Conservation (phyloP, 495 filamentous ascomycete species). For the Talaromyces borbonicus region DNA sequence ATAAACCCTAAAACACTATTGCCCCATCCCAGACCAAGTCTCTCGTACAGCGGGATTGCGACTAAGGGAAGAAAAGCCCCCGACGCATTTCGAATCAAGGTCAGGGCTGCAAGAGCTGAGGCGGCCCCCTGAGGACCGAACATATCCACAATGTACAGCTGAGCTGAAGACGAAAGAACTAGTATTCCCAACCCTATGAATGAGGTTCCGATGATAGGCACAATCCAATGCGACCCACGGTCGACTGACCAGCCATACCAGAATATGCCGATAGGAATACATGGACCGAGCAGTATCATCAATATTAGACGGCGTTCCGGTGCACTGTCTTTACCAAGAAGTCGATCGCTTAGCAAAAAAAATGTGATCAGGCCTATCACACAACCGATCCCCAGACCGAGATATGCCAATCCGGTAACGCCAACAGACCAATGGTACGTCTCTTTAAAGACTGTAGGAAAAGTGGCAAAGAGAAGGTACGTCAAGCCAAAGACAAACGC, state of each 20-base stretch:
- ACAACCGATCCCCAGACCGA: slow-evolving; percentile 45
- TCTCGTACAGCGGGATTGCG: slow-evolving; percentile 39
- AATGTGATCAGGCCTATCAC: slow-evolving; percentile 12
- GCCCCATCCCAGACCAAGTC: slow-evolving; percentile 44
- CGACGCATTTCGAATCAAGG: slow-evolving; percentile 1
- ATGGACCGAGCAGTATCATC: slow-evolving; percentile 6
- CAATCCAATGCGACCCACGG: slow-evolving; percentile 17
- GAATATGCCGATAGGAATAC: slow-evolving; percentile 19
- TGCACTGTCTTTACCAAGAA: not conserved
- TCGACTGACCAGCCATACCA: slow-evolving; percentile 21
- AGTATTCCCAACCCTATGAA: slow-evolving; percentile 15
- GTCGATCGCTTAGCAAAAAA: not conserved
- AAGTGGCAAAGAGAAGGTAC: slow-evolving; percentile 40
- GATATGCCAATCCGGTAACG: slow-evolving; percentile 45
- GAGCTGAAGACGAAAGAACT: slow-evolving; percentile 11
- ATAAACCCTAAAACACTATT: slow-evolving; percentile 47
- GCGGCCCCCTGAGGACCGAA: slow-evolving; percentile 52
- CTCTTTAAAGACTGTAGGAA: slow-evolving; percentile 34
- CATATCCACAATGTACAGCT: slow-evolving; percentile 54
- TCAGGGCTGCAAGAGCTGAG: slow-evolving; percentile 3
- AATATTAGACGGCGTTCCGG: slow-evolving; percentile 5
- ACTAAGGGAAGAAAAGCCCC: slow-evolving; percentile 38
- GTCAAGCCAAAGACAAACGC: slow-evolving; percentile 31
- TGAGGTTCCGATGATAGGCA: slow-evolving; percentile 16
- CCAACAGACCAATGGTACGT: slow-evolving; percentile 43